A percentile compares a stretch with the other conserved stretches of the same genome.
Evolutionary conservation across 768 basidiomycete species (phyloP).

Genomic region (Leucosporidium yakuticum): DNA sequence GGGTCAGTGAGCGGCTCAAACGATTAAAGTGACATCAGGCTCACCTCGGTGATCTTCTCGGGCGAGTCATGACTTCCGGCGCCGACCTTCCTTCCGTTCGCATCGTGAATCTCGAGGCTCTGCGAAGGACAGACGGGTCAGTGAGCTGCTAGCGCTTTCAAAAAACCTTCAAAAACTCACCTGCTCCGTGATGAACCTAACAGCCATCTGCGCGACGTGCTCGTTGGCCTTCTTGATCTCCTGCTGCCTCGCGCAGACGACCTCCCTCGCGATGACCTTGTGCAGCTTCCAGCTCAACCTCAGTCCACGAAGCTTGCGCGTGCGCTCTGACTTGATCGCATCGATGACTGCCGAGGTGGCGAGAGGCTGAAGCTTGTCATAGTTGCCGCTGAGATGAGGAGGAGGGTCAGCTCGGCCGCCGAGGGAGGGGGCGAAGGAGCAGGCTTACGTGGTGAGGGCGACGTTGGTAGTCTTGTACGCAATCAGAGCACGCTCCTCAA

Average conservation of each 20-base stretch:
- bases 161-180: not conserved
- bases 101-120: constrained; percentile 28
- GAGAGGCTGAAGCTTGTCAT: constrained; percentile 11
- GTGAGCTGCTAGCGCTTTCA: not conserved
- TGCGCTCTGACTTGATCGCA: constrained; percentile 27
- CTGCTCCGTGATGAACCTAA: constrained; percentile 26
- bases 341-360: constrained; percentile 20
- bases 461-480: constrained; percentile 25
- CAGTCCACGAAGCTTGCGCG: constrained; percentile 17
- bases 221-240: constrained; percentile 32
- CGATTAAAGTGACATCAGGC: not conserved
- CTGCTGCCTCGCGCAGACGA: constrained; percentile 28
- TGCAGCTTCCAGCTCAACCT: constrained; percentile 33
- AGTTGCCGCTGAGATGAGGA: constrained; percentile 22
- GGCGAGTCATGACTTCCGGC: constrained; percentile 22
- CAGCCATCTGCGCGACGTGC: constrained; percentile 24
- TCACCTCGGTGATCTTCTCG: constrained; percentile 17
- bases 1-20: not conserved
- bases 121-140: not conserved
- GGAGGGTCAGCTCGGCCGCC: not conserved
- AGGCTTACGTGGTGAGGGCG: constrained; percentile 21
- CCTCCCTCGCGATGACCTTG: constrained; percentile 16
- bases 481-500: constrained; percentile 11
- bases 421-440: too few species aligned
- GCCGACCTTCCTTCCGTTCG: constrained; percentile 12